phyloP scores from a whole-genome alignment of 805 yeast genomes.

The Ogataea saltuana region DNA sequence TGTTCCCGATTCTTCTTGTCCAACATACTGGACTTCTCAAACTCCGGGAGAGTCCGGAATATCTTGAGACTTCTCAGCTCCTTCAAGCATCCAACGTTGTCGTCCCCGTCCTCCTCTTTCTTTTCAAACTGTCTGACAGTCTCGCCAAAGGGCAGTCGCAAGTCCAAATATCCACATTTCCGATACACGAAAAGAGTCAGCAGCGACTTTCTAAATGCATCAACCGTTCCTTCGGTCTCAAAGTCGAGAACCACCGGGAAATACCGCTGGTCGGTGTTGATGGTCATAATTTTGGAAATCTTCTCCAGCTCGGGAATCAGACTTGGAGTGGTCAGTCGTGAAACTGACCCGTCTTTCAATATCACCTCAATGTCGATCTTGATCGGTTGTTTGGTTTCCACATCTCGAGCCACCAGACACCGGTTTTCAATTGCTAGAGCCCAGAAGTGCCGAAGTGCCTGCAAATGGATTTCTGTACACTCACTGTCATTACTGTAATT shows the following conservation, averaged over 20 bases:
- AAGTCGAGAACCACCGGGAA: constrained; percentile 46
- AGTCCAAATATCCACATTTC: constrained; percentile 41
- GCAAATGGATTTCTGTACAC: constrained; percentile 65
- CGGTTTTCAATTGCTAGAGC: constrained; percentile 77
- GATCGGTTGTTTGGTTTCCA: constrained; percentile 57
- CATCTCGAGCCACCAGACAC: constrained; percentile 76
- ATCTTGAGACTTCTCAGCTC: constrained; percentile 22
- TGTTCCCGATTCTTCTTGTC: constrained; percentile 17
- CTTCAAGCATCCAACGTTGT: constrained; percentile 8
- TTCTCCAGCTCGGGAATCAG: constrained; percentile 60
- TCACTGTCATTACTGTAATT: constrained; percentile 20
- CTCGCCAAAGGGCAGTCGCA: constrained; percentile 25
- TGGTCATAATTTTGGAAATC: constrained; percentile 49
- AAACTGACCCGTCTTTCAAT: constrained; percentile 39
- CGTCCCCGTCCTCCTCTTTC: constrained; percentile 3
- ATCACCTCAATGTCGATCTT: constrained; percentile 42
- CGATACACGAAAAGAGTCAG: constrained; percentile 54
- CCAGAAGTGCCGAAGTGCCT: constrained; percentile 91
- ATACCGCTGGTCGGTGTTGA: constrained; percentile 42
- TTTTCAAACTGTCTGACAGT: constrained; percentile 12
- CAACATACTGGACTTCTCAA: constrained; percentile 24
- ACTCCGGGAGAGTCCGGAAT: constrained; percentile 23
- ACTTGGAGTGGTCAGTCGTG: constrained; percentile 57
- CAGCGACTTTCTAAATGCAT: constrained; percentile 41
- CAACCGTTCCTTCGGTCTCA: constrained; percentile 41